Conservation (phyloP, 495 filamentous ascomycete genomes). For the Tuber indicum region DNA sequence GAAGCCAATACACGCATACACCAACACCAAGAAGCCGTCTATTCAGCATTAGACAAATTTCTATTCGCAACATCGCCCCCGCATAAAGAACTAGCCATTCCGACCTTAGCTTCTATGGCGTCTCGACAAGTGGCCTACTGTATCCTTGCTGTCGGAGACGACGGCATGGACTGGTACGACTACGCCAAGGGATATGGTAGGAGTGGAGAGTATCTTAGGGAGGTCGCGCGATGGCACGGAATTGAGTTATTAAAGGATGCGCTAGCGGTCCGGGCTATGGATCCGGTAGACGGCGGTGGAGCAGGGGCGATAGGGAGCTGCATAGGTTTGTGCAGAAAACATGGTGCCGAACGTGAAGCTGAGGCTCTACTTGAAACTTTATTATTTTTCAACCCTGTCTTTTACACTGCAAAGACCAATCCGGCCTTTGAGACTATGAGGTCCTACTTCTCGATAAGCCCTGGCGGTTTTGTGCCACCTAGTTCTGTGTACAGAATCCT, state of each 20-base stretch:
- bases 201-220: constrained; percentile 34
- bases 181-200: constrained; percentile 28
- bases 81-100: not conserved
- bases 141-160: constrained; percentile 36
- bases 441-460: constrained; percentile 17
- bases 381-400: constrained; percentile 31
- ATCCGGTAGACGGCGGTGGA: constrained; percentile 12
- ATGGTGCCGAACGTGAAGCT: constrained; percentile 29
- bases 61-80: not conserved
- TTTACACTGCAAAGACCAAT: constrained; percentile 17
- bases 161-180: constrained; percentile 36
- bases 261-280: constrained; percentile 14
- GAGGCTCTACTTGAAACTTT: constrained; percentile 34
- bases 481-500: constrained; percentile 20
- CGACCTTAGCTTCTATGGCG: constrained; percentile 13
- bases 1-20: not conserved
- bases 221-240: constrained; percentile 39
- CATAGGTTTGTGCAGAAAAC: constrained; percentile 27
- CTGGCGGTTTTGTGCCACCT: constrained; percentile 10
- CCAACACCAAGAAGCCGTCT: not conserved
- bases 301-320: constrained; percentile 26
- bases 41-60: not conserved
- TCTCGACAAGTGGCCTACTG: constrained; percentile 37
- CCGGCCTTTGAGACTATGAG: constrained; percentile 26
- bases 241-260: constrained; percentile 35